Evolutionary conservation across 441 rosid species (phyloP), one percentile per base, ranked within the genome.

Genomic region (Bocquillonia castaneifolia): DNA sequence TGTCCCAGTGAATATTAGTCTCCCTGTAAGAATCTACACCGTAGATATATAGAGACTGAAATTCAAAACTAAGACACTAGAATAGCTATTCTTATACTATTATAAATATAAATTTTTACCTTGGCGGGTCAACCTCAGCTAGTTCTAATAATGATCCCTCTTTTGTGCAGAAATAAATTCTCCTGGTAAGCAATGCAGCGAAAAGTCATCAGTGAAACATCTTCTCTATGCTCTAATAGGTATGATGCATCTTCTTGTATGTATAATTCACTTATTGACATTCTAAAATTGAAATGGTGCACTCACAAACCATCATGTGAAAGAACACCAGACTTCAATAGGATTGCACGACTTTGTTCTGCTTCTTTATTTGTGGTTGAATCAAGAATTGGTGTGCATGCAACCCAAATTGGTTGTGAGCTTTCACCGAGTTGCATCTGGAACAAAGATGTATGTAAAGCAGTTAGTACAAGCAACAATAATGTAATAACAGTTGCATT

Each of bases 361-460:
- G 78, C 65, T 66, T 79, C 88, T 64, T 71, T 66, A 26, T 40
- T 60, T 42, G 62, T 73, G 71, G 66, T 77, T 68, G 79, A 77
- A 59, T 80, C 52, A 47, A 70, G 61, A 52, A 59, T 22, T 25
- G 85, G 83, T 7, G 62, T 72, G 65, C 78, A 72, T 76, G 81
- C 86, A 40, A 79, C 79, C 93, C 93, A 88, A 52, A 74, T 65
- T 74, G 89, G 87, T 66, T 81, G 89, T 22, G 83, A 80, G 70
- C 59, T 72, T 63, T 86, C 93, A 75, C 71, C 48, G 12, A 88
- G 76, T 74, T 80, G 81, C 88, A 88, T 77, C 93, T 88, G 76
- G 68, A 74, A 66, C 22, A 17, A 31, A 17, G 73, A 25, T n/a
- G 18, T 3, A 14, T 4, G 3, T 45, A 69, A 47, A 57, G 15